Conservation (phyloP, 805 yeast genomes). For the Metschnikowia dekortorum region DNA sequence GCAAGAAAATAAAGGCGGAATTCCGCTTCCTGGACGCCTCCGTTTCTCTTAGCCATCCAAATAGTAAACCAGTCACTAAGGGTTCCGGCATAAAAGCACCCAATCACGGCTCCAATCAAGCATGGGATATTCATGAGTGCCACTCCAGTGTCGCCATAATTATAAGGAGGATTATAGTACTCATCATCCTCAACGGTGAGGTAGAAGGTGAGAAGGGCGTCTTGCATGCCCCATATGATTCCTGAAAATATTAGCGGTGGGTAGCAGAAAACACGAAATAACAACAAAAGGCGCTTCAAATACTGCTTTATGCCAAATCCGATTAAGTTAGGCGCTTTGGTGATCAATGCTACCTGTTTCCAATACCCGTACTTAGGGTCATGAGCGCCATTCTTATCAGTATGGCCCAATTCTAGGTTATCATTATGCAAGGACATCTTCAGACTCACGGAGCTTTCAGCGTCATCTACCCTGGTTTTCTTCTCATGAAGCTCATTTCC, state of each 20-base stretch:
- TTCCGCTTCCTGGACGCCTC: slow-evolving; percentile 64
- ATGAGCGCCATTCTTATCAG: slow-evolving; percentile 35
- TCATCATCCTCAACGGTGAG: slow-evolving; percentile 67
- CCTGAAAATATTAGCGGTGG: slow-evolving; percentile 67
- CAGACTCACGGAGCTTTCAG: slow-evolving; percentile 10
- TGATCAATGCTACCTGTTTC: slow-evolving; percentile 45
- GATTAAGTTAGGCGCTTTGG: slow-evolving; percentile 53
- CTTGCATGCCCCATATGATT: slow-evolving; percentile 77
- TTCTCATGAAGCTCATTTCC: neutral
- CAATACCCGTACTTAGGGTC: slow-evolving; percentile 38
- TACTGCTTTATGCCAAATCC: slow-evolving; percentile 70
- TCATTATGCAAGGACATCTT: slow-evolving; percentile 12
- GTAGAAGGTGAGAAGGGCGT: slow-evolving; percentile 70
- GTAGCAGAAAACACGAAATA: slow-evolving; percentile 54
- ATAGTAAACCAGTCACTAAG: slow-evolving; percentile 57
- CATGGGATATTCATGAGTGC: slow-evolving; percentile 75
- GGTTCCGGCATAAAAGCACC: slow-evolving; percentile 62
- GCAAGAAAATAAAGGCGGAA: slow-evolving; percentile 55
- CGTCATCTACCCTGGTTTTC: slow-evolving; percentile 2
- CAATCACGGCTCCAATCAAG: slow-evolving; percentile 60
- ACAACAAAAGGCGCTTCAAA: slow-evolving; percentile 43
- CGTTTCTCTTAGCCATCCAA: slow-evolving; percentile 56
- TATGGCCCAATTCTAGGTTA: slow-evolving; percentile 11
- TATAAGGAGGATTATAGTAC: slow-evolving; percentile 64
- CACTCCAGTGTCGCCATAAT: slow-evolving; percentile 60